phyloP scores from a whole-genome alignment of 768 basidiomycete genomes.

The Pleurotus platypus region DNA sequence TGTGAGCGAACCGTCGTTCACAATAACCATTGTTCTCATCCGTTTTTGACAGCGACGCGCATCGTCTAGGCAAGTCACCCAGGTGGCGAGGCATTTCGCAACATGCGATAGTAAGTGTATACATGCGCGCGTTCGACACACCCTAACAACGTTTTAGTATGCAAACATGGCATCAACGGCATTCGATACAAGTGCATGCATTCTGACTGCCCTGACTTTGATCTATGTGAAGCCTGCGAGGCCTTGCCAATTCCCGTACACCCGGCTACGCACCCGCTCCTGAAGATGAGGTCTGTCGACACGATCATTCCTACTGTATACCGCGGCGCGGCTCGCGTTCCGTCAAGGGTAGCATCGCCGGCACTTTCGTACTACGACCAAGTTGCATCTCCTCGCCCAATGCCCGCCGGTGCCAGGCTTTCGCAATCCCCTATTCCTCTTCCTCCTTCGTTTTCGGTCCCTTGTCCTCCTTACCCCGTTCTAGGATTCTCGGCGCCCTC shows the following conservation, averaged over 20 bases:
- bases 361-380: no score
- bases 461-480: no score
- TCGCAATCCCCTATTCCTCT: no score
- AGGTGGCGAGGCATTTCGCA: slow-evolving; percentile 42
- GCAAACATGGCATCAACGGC: slow-evolving; percentile 51
- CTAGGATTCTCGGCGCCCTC: no score
- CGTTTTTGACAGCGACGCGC: slow-evolving; percentile 18
- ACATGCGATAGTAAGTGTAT: slow-evolving; percentile 49
- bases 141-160: slow-evolving; percentile 27
- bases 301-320: slow-evolving; percentile 44
- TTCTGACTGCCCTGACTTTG: slow-evolving; percentile 72
- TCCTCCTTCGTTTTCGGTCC: no score
- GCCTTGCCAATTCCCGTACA: slow-evolving; percentile 76
- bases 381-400: background rate
- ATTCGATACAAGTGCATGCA: slow-evolving; percentile 87
- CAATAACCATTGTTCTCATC: background rate
- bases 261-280: slow-evolving; percentile 62
- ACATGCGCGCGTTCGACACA: background rate
- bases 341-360: no score
- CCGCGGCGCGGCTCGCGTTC: slow-evolving; percentile 20
- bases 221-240: slow-evolving; percentile 78
- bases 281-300: slow-evolving; percentile 64
- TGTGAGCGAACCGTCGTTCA: slow-evolving; percentile 32
- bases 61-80: slow-evolving; percentile 1
- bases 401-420: background rate